Base-by-base conservation (phyloP, 176 grass and related monocot species). In the Alopecurus myosuroides region DNA sequence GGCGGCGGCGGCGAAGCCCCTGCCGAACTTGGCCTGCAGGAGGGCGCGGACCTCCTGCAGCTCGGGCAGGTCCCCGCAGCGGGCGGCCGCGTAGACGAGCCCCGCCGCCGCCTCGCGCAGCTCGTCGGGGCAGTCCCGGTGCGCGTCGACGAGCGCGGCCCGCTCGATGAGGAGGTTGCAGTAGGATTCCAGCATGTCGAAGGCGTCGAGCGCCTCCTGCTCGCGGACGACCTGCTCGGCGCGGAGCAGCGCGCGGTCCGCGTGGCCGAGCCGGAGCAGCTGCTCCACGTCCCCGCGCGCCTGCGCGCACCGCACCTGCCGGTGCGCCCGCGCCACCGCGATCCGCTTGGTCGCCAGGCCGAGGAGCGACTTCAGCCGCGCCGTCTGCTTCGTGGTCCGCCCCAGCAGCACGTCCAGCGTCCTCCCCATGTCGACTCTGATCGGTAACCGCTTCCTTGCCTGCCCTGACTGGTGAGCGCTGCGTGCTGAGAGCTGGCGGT, bases 171-270 rank as follows among this genome's bases (percentile, higher is more conserved):
- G 2, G 64, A 99, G 83, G 65, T 19, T 11, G 85, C 97, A 90
- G 84, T 96, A 98, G 86, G 57, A 64, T 34, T 94, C 89, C 44
- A 95, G 83, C 74, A 92, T 83, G 25, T 36, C 72, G 62, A 90
- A 88, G n/a, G 31, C 86, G 73, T 98, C 97, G 51, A 96, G 68
- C 88, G 64, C 90, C 74, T 88, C 87, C 81, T 86, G 93, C 69
- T 96, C 93, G 40, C 92, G 89, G 67, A 98, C 77, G 51, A 89
- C 93, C 69, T 98, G 89, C 86, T 98, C 97, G 78, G 88, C 86
- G 31, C 93, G 93, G 3, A 90, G 89, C n/a, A 98, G 84, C 15
- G 97, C 97, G 42, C 88, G 89, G 83, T 98, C 97, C 45, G 84
- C 36, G 39, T 89, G 88, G 35, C 93, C 89, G 8, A 96, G 86